Conservation (phyloP, 192 early-diverging fungal species). For the Pilobolus umbonatus region DNA sequence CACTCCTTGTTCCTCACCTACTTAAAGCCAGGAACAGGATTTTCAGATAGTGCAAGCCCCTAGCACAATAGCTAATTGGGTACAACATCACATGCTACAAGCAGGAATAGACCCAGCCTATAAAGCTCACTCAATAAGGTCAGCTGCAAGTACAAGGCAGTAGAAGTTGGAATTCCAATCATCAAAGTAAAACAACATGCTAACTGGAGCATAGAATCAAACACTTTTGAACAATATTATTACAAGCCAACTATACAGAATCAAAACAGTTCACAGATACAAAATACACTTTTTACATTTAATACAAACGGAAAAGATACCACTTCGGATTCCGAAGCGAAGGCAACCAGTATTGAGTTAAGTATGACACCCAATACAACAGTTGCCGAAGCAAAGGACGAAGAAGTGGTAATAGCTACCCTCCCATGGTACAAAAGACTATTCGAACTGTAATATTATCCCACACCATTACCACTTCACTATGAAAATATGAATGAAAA, state of each 20-base stretch:
- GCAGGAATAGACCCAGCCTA: not conserved
- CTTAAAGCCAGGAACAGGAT: not conserved
- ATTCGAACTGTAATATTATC: no score
- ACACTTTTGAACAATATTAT: not conserved
- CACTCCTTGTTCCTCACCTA: not conserved
- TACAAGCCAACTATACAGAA: not conserved
- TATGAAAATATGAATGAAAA: no score
- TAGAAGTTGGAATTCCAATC: not conserved
- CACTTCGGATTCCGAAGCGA: constrained; percentile 5
- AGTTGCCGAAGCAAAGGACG: constrained; percentile 5
- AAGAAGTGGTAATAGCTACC: constrained; percentile 7
- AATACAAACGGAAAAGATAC: constrained; percentile 3
- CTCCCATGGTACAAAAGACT: not conserved
- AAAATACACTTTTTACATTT: no score
- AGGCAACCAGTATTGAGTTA: constrained; percentile 4
- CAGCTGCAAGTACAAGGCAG: not conserved
- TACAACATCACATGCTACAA: not conserved
- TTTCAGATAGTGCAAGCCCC: not conserved
- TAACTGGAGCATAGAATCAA: not conserved
- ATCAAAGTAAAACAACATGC: not conserved
- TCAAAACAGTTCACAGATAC: not conserved
- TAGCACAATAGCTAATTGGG: not conserved
- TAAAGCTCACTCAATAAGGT: not conserved
- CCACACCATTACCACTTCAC: no score
- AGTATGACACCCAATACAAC: constrained; percentile 6